Evolutionary conservation across 1,139 yeast species (phyloP), one percentile per base, ranked within the genome.

Genomic region (Hanseniaspora uvarum): DNA sequence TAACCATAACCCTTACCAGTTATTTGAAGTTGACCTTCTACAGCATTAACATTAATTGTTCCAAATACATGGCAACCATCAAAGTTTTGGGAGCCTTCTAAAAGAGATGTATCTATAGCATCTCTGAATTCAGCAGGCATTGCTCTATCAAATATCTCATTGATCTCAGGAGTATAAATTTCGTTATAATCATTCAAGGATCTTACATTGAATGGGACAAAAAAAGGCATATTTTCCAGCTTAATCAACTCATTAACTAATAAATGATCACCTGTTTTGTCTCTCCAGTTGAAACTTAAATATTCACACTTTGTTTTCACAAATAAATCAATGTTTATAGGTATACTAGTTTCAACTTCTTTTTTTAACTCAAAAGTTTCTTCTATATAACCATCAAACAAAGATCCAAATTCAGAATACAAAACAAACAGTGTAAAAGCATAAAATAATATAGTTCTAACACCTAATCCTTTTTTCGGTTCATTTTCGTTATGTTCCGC

Each of bases 381-480:
- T 61, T 82, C 88, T 18, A 85, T 79, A 58, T 77, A 77, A 3
- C 96, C 97, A 44, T 94, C 95, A 56, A 89, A 72, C 65, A 75
- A 86, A 8, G 86, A 84, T 8, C 96, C 95, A 46, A 88, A 69
- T 65, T 88, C 94, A n/a, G 86, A 78, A 87, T 95, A 88, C 14
- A 86, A 67, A 45, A 89, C 71, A 63, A 87, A 78, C 16, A 87
- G 63, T 26, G 83, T 77, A 54, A 79, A 73, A 28, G 84, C 61
- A 23, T 76, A 72, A 24, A 50, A 54, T n/a, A 54, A 26, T 23
- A 48, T 45, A 3, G 41, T 45, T 49, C 51, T 49, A 7, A 54
- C 30, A 21, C 47, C 52, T 19, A 48, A 30, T 2, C 54, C 54
- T 33, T 49, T 45, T 16, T 51, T 49, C 6, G 54, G 44, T 19